These are phyloP conservation scores for Gleditsia sinensis DNA, from an alignment of 306 rosid genomes.

Conservation along the genomic window DNA sequence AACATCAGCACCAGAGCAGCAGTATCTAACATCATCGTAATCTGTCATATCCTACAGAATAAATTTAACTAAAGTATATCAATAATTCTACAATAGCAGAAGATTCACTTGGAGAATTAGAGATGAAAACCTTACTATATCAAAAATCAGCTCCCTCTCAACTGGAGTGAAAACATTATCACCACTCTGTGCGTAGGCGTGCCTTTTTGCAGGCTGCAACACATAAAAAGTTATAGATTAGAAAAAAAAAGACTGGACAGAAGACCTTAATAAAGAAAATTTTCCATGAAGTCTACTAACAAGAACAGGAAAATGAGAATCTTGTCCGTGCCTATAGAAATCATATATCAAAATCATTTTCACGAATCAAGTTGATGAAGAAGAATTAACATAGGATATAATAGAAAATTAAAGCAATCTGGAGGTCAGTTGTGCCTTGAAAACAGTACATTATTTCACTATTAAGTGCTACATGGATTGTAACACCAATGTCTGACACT, in stretches of 20 bases:
- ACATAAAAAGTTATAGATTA: slow-evolving; percentile 14
- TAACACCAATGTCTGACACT: background rate
- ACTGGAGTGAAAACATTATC: slow-evolving; percentile 75
- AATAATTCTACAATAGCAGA: background rate
- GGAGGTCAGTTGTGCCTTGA: background rate
- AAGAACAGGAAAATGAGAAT: background rate
- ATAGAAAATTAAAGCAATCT: background rate
- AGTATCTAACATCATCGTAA: slow-evolving; percentile 90
- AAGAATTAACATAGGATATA: background rate
- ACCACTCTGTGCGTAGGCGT: slow-evolving; percentile 79
- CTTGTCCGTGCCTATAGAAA: background rate
- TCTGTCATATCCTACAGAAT: slow-evolving; percentile 78
- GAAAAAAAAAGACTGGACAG: background rate
- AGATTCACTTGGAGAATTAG: background rate
- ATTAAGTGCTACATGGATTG: background rate
- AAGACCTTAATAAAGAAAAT: background rate
- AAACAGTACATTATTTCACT: background rate
- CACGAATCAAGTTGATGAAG: background rate
- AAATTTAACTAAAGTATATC: background rate
- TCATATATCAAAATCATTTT: background rate
- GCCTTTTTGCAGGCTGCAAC: slow-evolving; percentile 83
- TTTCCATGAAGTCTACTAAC: background rate
- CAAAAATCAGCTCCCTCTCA: slow-evolving; percentile 91
- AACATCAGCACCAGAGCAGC: slow-evolving; percentile 96
- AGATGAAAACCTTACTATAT: slow-evolving; percentile 65